These are phyloP conservation scores for Didymella sp. DNA, from an alignment of 2,329 filamentous ascomycete genomes.

Conservation along the genomic window DNA sequence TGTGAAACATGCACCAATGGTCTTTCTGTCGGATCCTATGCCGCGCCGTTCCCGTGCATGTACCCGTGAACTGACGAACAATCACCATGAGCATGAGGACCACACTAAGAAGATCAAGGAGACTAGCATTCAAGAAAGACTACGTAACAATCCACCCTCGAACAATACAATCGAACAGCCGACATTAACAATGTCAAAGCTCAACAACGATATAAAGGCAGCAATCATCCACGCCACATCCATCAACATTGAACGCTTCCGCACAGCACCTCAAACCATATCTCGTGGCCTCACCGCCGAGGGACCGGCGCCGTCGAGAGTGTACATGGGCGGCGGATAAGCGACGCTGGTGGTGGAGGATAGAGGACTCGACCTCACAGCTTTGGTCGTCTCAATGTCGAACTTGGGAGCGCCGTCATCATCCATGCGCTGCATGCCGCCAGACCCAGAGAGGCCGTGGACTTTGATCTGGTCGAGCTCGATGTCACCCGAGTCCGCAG, in stretches of 20 bases:
- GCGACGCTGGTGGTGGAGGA: background rate
- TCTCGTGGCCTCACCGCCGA: background rate
- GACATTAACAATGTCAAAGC: too few species aligned
- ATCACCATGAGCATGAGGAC: too few species aligned
- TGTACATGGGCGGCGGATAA: slow-evolving; percentile 6
- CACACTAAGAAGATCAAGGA: too few species aligned
- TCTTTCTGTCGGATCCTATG: too few species aligned
- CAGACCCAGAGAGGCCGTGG: background rate
- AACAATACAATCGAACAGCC: too few species aligned
- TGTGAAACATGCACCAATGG: too few species aligned
- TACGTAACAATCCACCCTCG: too few species aligned
- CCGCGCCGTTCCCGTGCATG: too few species aligned
- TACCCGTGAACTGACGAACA: too few species aligned
- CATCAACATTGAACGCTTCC: background rate
- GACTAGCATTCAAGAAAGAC: background rate
- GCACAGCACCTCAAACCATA: background rate
- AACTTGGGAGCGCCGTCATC: background rate
- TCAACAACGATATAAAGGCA: background rate
- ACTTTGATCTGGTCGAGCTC: slow-evolving; percentile 13
- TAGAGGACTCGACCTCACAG: background rate
- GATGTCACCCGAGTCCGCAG: background rate
- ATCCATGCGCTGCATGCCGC: background rate
- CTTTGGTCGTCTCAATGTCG: background rate
- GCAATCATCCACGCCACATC: background rate
- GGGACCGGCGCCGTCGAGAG: slow-evolving; percentile 4